Percentiles rank a stretch among this genome's conserved stretches.
phyloP scores from a whole-genome alignment of 352 stramenopile species.

The Aphanomyces stellatus region DNA sequence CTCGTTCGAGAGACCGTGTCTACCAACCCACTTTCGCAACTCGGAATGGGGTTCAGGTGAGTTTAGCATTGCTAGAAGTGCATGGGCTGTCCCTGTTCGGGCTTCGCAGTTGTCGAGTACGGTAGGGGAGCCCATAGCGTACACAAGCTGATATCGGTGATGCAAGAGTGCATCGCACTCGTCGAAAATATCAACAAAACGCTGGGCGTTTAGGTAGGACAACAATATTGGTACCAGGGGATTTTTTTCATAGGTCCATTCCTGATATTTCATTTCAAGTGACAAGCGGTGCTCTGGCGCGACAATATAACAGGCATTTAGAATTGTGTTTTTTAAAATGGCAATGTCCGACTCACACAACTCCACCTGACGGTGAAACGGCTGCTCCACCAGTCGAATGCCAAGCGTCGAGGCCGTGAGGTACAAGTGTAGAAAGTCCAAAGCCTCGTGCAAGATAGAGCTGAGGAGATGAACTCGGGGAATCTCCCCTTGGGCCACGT shows the following conservation, averaged over 20 bases:
- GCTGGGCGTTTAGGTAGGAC: no score
- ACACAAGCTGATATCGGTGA: slow-evolving; percentile 84
- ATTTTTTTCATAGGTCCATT: slow-evolving; percentile 27
- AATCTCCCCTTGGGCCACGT: slow-evolving; percentile 25
- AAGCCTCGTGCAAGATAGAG: slow-evolving; percentile 50
- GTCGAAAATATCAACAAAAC: slow-evolving; percentile 79
- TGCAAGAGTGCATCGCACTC: slow-evolving; percentile 82
- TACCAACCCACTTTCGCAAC: slow-evolving; percentile 3
- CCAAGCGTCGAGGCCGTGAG: slow-evolving; percentile 36
- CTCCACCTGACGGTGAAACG: slow-evolving; percentile 55
- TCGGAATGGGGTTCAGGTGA: slow-evolving; percentile 29
- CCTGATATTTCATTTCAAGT: slow-evolving; percentile 71
- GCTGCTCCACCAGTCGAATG: slow-evolving; percentile 45
- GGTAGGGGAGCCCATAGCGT: slow-evolving; percentile 51
- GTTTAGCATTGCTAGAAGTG: slow-evolving; percentile 36
- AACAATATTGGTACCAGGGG: no score
- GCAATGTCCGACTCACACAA: slow-evolving; percentile 25
- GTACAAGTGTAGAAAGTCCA: slow-evolving; percentile 50
- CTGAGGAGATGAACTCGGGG: slow-evolving; percentile 56
- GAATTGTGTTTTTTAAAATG: slow-evolving; percentile 30
- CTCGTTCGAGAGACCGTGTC: background rate
- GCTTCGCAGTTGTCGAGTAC: slow-evolving; percentile 38
- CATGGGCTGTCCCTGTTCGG: slow-evolving; percentile 50
- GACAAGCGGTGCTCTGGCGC: slow-evolving; percentile 83
- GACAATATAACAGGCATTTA: slow-evolving; percentile 54